Evolutionary conservation across 2,329 filamentous ascomycete species (phyloP), one percentile per base, ranked within the genome.

Genomic region (Aspergillus carbonarius): DNA sequence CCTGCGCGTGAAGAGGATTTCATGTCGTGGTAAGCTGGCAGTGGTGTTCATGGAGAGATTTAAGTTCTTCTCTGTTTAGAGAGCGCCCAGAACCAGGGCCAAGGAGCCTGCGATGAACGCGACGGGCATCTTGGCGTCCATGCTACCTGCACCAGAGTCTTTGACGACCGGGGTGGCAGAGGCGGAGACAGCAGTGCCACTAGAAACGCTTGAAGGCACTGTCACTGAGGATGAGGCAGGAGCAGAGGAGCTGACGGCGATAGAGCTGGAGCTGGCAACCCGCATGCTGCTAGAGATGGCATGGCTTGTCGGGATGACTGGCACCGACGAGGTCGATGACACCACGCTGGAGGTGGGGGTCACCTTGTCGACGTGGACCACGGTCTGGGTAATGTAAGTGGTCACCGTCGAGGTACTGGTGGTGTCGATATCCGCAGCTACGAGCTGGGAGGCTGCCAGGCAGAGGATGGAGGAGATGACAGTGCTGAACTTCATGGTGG

Each of bases 331-430:
- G 51, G 65, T 53, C 7, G 60, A 44, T 10, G 63, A 54, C 37
- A 54, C 62, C 32, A 62, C 50, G 25, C 55, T 65, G 17, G 63
- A 62, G 15, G 71, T 64, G 2, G 72, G 64, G 35, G 72, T 71
- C 54, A 71, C 68, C 12, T 78, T 75, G 17, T 82, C 77, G 44
- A 78, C 76, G 15, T 79, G 78, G 4, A 75, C 51, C 17, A 78
- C 63, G 23, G 79, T 79, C 62, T 80, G 80, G 61, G 76, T 75
- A 48, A 73, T 71, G 18, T 74, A 76, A 23, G 74, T 66, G 40
- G 70, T 70, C 20, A 68, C 61, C 52, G 71, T 72, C 49, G 64
- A 66, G 25, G 59, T 66, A 30, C 70, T 72, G 50, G 64, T 66
- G 23, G 59, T 66, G 30, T 65, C 59, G 32, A 66, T 67, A 39